Conservation (phyloP, 371 early-diverging fungal species). For the Capillidium rhysosporum region DNA sequence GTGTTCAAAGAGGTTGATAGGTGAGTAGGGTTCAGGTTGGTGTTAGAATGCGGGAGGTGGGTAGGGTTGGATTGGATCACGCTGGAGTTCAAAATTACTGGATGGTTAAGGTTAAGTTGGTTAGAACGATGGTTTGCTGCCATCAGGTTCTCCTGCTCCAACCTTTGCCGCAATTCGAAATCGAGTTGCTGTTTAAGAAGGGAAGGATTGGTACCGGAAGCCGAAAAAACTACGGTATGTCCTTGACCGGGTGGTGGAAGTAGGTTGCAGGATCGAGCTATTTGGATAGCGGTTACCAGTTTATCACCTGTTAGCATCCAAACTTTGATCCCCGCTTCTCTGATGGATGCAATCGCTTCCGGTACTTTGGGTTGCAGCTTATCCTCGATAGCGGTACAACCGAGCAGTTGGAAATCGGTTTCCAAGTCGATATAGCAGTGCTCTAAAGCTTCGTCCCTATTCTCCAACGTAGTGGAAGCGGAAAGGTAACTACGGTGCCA, state of each 20-base stretch:
- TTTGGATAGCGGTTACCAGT: slow-evolving; percentile 94
- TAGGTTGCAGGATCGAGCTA: slow-evolving; percentile 75
- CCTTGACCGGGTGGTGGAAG: slow-evolving; percentile 33
- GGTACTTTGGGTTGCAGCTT: slow-evolving; percentile 84
- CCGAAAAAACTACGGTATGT: slow-evolving; percentile 18
- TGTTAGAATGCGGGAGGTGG: background rate
- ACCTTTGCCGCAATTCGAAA: background rate
- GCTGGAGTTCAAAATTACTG: no score
- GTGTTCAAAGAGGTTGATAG: background rate
- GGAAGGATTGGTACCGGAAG: background rate
- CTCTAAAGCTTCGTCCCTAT: slow-evolving; percentile 71
- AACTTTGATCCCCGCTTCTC: slow-evolving; percentile 77
- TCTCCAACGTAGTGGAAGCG: slow-evolving; percentile 56
- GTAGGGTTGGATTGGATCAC: no score
- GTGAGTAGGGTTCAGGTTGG: background rate
- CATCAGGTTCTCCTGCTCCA: background rate
- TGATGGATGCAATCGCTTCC: slow-evolving; percentile 71
- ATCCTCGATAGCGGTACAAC: slow-evolving; percentile 85
- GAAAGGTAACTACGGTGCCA: slow-evolving; percentile 57
- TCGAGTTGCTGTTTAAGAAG: background rate
- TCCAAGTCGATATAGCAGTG: slow-evolving; percentile 4
- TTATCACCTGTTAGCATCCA: slow-evolving; percentile 99
- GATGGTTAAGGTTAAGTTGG: no score
- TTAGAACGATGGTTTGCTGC: background rate
- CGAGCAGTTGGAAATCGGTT: slow-evolving; percentile 38